A percentile compares a stretch with the other conserved stretches of the same genome.
Evolutionary conservation across 768 basidiomycete species (phyloP).

Genomic region (Macrolepiota dolichaula): DNA sequence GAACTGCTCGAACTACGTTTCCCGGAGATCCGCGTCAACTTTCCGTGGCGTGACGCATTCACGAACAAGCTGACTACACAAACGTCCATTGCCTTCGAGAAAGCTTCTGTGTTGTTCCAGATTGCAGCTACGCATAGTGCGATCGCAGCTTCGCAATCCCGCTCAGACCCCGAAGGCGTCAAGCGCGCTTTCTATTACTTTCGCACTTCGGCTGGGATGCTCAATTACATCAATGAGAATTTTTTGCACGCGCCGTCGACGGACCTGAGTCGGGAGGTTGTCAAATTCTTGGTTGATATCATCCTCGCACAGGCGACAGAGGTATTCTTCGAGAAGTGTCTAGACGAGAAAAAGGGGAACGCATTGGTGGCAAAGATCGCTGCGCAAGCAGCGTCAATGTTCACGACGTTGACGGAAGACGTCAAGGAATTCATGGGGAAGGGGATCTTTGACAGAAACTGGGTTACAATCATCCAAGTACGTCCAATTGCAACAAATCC

Average conservation of each 20-base stretch:
- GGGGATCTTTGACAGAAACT: conserved; percentile 92
- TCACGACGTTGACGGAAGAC: conserved; percentile 80
- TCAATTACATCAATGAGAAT: conserved; percentile 99
- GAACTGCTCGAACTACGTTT: conserved; percentile 96
- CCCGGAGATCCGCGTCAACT: conserved; percentile 93
- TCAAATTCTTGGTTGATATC: conserved; percentile 87
- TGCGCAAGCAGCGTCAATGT: conserved; percentile 78
- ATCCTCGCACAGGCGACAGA: conserved; percentile 94
- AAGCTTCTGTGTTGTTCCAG: conserved; percentile 95
- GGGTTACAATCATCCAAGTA: conserved; percentile 86
- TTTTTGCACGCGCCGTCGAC: conserved; percentile 97
- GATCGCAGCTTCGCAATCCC: conserved; percentile 81
- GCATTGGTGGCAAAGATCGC: conserved; percentile 82
- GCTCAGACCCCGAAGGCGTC: conserved; percentile 86
- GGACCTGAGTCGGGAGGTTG: conserved; percentile 89
- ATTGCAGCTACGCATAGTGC: conserved; percentile 93
- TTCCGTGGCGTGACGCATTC: conserved; percentile 97
- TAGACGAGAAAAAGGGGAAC: conserved; percentile 85
- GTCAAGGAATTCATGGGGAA: conserved; percentile 97
- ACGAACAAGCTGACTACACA: conserved; percentile 91
- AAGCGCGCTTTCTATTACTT: conserved; percentile 95
- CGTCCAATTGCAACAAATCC: conserved; percentile 12
- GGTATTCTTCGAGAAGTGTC: conserved; percentile 92
- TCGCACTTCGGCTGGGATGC: conserved; percentile 89
- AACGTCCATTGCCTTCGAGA: conserved; percentile 96